Conservation (phyloP, 345 rosid genomes). For the Dovyalis caffra region DNA sequence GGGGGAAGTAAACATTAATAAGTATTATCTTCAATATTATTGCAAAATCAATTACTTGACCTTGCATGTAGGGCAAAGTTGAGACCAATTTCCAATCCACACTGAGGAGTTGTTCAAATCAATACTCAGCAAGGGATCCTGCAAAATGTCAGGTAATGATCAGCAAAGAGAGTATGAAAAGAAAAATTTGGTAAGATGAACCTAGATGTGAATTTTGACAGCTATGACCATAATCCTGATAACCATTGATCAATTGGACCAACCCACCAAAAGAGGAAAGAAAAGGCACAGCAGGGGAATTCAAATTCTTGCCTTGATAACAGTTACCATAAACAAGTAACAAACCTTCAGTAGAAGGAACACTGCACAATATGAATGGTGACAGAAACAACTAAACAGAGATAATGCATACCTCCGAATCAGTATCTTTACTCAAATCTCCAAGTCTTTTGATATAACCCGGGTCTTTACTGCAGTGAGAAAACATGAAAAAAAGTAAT, state of each 20-base stretch:
- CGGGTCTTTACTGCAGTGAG: conserved; percentile 77
- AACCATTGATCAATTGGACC: background rate
- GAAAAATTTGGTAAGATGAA: too few species aligned
- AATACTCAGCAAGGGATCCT: conserved; percentile 73
- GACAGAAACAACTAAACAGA: conserved; percentile 3
- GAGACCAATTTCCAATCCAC: conserved; percentile 96
- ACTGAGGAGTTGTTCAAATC: conserved; percentile 63
- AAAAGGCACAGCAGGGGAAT: background rate
- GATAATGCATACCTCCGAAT: conserved; percentile 45
- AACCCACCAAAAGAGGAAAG: background rate
- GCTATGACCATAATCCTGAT: background rate
- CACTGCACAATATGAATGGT: background rate
- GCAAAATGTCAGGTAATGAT: conserved; percentile 17
- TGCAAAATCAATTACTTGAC: conserved; percentile 37
- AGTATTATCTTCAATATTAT: too few species aligned
- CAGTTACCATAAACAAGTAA: background rate
- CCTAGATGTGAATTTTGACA: conserved; percentile 3
- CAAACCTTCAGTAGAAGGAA: background rate
- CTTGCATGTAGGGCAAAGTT: conserved; percentile 99
- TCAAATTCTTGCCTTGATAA: background rate
- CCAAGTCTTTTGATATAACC: conserved; percentile 59
- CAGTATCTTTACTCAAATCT: conserved; percentile 41
- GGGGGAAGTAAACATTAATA: too few species aligned
- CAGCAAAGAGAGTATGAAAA: background rate
- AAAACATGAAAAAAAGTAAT: conserved; percentile 10